Evolutionary conservation across 208 protist species (phyloP).

Genomic region (Leishmania major): DNA sequence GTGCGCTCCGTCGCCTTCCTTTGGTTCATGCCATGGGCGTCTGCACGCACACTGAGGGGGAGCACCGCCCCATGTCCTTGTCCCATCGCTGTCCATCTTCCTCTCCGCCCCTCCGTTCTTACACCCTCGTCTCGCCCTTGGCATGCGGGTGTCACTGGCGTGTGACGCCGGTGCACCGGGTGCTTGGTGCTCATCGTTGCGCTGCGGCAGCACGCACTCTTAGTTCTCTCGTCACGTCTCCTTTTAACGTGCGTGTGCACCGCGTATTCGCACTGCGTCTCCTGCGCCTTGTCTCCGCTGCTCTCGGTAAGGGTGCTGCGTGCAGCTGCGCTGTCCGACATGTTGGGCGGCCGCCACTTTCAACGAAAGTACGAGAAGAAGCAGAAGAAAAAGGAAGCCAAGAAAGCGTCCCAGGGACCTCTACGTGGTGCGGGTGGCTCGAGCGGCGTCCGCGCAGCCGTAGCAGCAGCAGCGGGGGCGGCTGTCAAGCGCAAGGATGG

Average conservation of each 20-base stretch:
- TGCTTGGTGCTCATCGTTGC: neutral
- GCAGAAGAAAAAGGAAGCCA: conserved; percentile 57
- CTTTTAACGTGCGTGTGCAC: neutral
- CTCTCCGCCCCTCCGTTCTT: neutral
- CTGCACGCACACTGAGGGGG: neutral
- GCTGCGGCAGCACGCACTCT: neutral
- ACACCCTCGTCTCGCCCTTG: neutral
- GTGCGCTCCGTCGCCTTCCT: neutral
- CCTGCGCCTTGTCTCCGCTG: no score
- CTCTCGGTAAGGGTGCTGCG: neutral
- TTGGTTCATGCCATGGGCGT: neutral
- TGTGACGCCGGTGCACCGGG: neutral
- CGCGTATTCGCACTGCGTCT: neutral
- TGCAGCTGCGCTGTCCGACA: conserved; percentile 15
- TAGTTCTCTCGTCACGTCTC: neutral
- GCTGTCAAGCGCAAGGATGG: conserved; percentile 28
- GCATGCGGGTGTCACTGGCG: neutral
- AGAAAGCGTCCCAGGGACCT: conserved; percentile 24
- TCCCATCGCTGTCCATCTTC: neutral
- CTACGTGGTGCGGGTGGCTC: conserved; percentile 6
- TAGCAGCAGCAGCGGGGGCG: neutral
- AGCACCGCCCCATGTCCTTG: neutral
- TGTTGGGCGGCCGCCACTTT: conserved; percentile 70
- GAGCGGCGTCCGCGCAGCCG: neutral
- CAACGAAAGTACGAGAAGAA: conserved; percentile 77